Evolutionary conservation across 1,139 yeast species (phyloP), one percentile per base, ranked within the genome.

Genomic region (Saccharomyces uvarum): DNA sequence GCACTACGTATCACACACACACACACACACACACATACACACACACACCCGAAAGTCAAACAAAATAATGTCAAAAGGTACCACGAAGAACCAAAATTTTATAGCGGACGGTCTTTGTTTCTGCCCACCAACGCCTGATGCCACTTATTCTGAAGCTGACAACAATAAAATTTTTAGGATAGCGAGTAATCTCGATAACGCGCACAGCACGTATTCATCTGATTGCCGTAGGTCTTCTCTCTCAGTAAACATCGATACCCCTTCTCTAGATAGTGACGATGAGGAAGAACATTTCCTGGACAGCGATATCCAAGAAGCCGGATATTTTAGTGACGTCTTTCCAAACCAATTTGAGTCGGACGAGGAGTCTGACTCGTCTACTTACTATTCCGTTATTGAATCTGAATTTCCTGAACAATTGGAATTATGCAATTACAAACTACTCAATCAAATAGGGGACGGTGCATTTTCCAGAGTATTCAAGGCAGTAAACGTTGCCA

Each of bases 401-500:
- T 52, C 47, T 16, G 48, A 29, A 29, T 61, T 54, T 42, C 52
- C 51, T 3, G 67, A 64, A 51, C 67, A 64, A 57, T 51, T 24
- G 9, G 65, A 63, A 48, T 49, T 64, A n/a, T 31, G 49, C 44
- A 61, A 60, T 13, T 73, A 70, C 58, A 58, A 60, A 46, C 53
- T 73, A 33, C 55, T 68, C 8, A 70, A 76, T 26, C 74, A 75
- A 56, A 71, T 85, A 7, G 90, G 89, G 0, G 91, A 87, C 67
- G 98, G 98, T 9, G 98, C 97, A 0, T 90, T 90, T 68, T 87
- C 96, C 6, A 78, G 81, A 16, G 98, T 91, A 8, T 62, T 60
- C 47, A 59, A 57, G 28, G 64, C 63, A 14, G 53, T 58, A n/a
- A 24, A 38, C 14, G 33, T 28, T 21, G 4, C 38, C 16, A 41